phyloP scores from a whole-genome alignment of 139 green algal species.

The Auxenochlorella pyrenoidosa region DNA sequence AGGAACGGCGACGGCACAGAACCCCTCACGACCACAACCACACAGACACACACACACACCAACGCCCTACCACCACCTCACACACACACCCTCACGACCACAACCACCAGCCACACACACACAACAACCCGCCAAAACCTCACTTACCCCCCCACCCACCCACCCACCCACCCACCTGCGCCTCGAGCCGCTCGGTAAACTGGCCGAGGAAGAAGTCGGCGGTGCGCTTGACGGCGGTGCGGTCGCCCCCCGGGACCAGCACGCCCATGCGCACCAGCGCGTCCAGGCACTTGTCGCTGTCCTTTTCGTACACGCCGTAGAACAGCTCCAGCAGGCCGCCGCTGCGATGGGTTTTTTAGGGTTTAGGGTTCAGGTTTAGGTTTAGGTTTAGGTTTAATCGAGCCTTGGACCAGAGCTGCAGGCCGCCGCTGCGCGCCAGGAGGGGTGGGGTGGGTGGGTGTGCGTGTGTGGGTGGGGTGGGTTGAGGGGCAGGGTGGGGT shows the following conservation, averaged over 20 bases:
- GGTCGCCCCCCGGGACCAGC: constrained; percentile 87
- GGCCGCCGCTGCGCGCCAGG: no score
- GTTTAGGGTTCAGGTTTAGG: no score
- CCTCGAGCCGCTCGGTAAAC: constrained; percentile 83
- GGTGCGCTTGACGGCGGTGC: constrained; percentile 88
- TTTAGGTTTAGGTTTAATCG: no score
- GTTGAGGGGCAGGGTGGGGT: no score
- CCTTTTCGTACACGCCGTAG: constrained; percentile 95
- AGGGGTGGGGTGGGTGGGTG: no score
- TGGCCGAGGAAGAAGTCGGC: constrained; percentile 96
- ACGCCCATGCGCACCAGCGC: constrained; percentile 94
- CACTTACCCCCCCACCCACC: not conserved
- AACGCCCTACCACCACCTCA: not conserved
- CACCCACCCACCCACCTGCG: constrained; percentile 47
- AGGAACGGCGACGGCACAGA: no score
- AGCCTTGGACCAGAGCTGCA: no score
- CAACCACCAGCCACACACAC: not conserved
- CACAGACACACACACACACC: no score
- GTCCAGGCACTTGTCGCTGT: constrained; percentile 89
- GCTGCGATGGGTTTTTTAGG: constrained; percentile 22
- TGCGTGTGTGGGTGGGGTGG: not conserved
- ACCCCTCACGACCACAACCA: no score
- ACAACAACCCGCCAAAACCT: no score
- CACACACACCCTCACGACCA: no score
- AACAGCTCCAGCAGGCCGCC: constrained; percentile 91